These are phyloP conservation scores for Candida silvatica DNA, from an alignment of 805 yeast species.

Conservation along the genomic window DNA sequence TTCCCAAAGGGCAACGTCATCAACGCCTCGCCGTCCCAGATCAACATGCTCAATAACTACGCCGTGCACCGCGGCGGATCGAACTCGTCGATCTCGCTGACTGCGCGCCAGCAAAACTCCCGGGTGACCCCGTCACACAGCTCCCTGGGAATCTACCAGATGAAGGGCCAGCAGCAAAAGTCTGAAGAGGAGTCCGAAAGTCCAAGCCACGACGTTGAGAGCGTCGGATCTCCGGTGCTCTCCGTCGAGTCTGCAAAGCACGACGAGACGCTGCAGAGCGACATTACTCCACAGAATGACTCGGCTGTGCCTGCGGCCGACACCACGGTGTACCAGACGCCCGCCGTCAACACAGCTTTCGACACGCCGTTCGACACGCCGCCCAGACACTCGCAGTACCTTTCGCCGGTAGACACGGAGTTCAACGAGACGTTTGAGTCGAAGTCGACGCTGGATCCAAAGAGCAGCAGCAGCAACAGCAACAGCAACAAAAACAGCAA, in stretches of 20 bases:
- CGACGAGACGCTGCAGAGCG: neutral
- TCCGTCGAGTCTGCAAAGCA: neutral
- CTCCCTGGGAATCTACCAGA: neutral
- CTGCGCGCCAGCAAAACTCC: neutral
- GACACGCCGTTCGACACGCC: conserved; percentile 12
- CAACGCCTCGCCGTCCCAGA: conserved; percentile 20
- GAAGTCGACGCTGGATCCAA: too few species aligned
- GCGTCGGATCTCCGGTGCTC: too few species aligned
- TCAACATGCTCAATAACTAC: conserved; percentile 20
- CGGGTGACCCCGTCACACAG: neutral
- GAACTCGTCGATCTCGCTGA: neutral
- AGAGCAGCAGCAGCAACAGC: too few species aligned
- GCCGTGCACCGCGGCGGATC: neutral
- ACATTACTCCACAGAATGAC: neutral
- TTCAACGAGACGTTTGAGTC: too few species aligned
- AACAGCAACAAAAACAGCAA: too few species aligned
- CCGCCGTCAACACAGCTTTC: neutral
- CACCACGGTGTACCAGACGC: neutral
- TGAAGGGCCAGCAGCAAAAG: neutral
- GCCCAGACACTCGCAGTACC: conserved; percentile 3
- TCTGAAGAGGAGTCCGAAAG: neutral
- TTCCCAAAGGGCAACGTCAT: conserved; percentile 20
- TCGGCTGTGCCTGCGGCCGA: too few species aligned
- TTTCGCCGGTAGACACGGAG: too few species aligned
- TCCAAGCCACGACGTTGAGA: neutral